phyloP scores from a whole-genome alignment of 2,329 filamentous ascomycete genomes.

The Mycosphaerelloides madeirae region DNA sequence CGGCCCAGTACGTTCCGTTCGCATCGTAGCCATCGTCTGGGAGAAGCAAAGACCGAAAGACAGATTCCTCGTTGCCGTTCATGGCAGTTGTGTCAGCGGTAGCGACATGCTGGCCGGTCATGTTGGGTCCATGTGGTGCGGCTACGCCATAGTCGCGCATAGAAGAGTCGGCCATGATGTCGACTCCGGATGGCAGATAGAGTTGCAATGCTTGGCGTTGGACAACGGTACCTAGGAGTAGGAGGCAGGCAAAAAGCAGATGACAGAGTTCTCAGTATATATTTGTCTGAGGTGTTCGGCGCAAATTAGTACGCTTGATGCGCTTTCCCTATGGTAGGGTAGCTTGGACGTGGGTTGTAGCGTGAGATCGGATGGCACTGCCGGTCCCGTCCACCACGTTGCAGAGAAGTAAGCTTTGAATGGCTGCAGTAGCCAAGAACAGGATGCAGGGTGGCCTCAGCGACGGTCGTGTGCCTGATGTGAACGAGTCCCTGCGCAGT shows the following conservation, averaged over 20 bases:
- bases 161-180: conserved; percentile 30
- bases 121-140: conserved; percentile 47
- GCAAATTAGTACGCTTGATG: too few relatives aligned
- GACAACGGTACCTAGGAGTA: too few relatives aligned
- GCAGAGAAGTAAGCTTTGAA: conserved; percentile 3
- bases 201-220: too few relatives aligned
- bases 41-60: conserved; percentile 75
- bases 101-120: conserved; percentile 40
- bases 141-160: conserved; percentile 46
- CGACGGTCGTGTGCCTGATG: background rate
- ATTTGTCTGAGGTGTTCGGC: too few relatives aligned
- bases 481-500: too few relatives aligned
- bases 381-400: conserved; percentile 5
- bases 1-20: conserved; percentile 88
- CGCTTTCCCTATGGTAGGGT: too few relatives aligned
- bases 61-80: conserved; percentile 54
- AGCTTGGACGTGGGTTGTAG: too few relatives aligned
- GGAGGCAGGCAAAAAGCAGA: too few relatives aligned
- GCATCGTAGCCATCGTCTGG: conserved; percentile 83
- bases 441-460: background rate
- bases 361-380: too few relatives aligned
- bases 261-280: too few relatives aligned
- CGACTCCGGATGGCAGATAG: background rate
- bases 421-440: conserved; percentile 4
- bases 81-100: conserved; percentile 45